Evolutionary conservation across 768 basidiomycete species (phyloP), one percentile per base, ranked within the genome.

Genomic region (Coprinopsis sp.): DNA sequence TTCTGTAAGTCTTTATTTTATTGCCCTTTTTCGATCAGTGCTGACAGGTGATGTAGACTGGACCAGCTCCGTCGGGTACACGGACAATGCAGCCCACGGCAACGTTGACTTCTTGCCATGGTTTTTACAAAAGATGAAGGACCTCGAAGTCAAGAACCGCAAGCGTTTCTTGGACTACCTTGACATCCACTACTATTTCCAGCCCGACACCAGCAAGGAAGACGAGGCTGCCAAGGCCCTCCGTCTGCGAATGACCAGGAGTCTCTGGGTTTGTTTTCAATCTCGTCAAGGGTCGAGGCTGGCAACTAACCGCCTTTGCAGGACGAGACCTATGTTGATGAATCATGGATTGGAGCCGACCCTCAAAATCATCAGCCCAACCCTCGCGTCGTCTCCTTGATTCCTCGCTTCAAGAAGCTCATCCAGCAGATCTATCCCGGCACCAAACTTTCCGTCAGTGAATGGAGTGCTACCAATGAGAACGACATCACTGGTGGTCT

Each of bases 121-220:
- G 76, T 77, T 79, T 71, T 62, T 79, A 38, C 39, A 57, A 13
- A 61, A 78, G 58, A 76, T 79, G 76, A 67, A 69, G 28, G 51
- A 60, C 6, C 61, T 63, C 2, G 68, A 70, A 33, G 53, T 51
- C 7, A 58, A 47, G 2, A 50, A 58, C 10, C 70, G 73, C 2
- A 65, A 71, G 51, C 63, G 76, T 11, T 60, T 77, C 19, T 59
- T 79, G n/a, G 77, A 79, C 55, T 76, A 70, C 57, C 70, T 79
- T 43, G 77, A 77, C 54, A 70, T 79, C 47, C 77, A 79, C 50
- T 79, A 77, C 54, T 79, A 79, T 62, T 78, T 69, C 68, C 66
- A 67, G 42, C 53, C 74, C 10, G 76, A 78, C 51, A 75, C 74
- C 6, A 77, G 73, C 47, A 71, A 74, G n/a, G 73, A 75, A 52